phyloP scores from a whole-genome alignment of 345 rosid genomes.

The Carallia brachiata region DNA sequence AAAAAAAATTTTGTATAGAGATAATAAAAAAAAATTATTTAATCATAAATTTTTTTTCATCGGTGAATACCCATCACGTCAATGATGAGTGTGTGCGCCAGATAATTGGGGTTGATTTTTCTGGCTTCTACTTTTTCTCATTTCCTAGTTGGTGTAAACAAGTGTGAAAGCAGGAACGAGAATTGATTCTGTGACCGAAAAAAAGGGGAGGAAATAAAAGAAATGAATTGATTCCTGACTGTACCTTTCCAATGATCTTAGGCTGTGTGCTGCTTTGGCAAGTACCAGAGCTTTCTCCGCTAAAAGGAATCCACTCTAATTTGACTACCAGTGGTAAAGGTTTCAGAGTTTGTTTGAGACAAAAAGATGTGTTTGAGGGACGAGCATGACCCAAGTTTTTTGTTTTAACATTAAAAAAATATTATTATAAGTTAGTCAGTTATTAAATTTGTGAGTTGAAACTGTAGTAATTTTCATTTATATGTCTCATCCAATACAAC shows the following conservation, averaged over 20 bases:
- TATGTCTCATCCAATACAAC: no score
- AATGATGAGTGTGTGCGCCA: conserved; percentile 13
- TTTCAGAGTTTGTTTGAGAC: conserved; percentile 7
- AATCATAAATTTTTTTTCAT: not conserved
- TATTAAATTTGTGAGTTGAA: no score
- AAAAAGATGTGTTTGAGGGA: not conserved
- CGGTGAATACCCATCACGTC: conserved; percentile 13
- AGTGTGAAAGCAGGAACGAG: conserved; percentile 15
- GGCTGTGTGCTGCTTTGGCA: conserved; percentile 28
- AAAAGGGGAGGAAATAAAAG: no score
- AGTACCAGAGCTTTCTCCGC: conserved; percentile 19
- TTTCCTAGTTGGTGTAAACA: conserved; percentile 18
- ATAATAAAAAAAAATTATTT: not conserved
- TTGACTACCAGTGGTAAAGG: not conserved
- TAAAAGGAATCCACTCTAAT: conserved; percentile 15
- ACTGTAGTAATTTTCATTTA: no score
- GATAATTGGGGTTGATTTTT: not conserved
- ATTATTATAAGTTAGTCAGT: no score
- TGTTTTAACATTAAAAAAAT: no score
- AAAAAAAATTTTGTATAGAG: no score
- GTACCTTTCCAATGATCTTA: conserved; percentile 29
- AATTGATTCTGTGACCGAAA: conserved; percentile 22
- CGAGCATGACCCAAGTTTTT: not conserved
- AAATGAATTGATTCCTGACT: conserved; percentile 29
- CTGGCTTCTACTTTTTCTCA: conserved; percentile 5